Evolutionary conservation across 306 rosid genomes (phyloP), one percentile per base, ranked within the genome.

Genomic region (Sophora flavescens): DNA sequence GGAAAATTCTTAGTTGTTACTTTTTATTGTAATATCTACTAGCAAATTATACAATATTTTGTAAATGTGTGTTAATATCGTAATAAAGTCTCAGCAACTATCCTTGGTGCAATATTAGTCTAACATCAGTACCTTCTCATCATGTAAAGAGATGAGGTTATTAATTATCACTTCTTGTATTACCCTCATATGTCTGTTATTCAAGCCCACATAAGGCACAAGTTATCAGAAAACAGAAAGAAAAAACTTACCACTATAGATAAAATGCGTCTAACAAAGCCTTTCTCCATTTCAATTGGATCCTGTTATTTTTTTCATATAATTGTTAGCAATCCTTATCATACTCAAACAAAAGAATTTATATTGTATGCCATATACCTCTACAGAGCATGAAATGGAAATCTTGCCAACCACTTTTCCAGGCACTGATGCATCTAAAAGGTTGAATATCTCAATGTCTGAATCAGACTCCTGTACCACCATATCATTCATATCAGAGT

Each of bases 221-320:
- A 14, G 69, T 57, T 39, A 72, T 77, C 57, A 63, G 56, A 81
- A 78, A 68, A 75, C 53, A 72, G 30, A 67, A 69, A 69, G 56
- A 58, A 51, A 60, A 69, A 87, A 84, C 95, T 78, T 92, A 95
- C 98, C 97, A 95, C 89, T 15, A 92, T 88, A 68, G 98, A 88
- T 84, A 95, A 83, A 82, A 95, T 95, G 75, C 97, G 97, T 69
- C 86, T 89, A 57, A 92, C 95, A 86, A 95, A 92, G 73, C 92
- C 71, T 77, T 87, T 95, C 80, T 92, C 92, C 15, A 93, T 95
- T 88, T 95, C 97, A 71, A 81, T 63, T 38, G 97, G 96, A 70
- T 95, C 98, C 98, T 95, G 97, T 66, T 65, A 79, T 74, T 54
- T 72, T 86, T 77, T 15, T 60, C 53, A 32, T 30, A 16, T 18